Evolutionary conservation across 1,139 yeast species (phyloP).

Genomic region (Trichomonascaceae sp.): DNA sequence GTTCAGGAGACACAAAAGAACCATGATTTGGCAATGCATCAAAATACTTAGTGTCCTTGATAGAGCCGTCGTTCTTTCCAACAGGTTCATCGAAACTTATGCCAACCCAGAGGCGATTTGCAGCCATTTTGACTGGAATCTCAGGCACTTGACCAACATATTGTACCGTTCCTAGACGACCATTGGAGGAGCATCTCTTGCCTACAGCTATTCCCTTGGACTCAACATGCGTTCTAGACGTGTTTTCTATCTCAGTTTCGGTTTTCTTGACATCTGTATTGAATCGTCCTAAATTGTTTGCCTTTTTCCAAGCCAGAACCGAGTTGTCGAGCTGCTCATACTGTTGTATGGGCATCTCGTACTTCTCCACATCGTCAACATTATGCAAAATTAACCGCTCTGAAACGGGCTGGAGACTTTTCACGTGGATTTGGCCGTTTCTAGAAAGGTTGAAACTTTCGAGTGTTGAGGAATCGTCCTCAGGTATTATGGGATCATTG

Average conservation of each 20-base stretch:
- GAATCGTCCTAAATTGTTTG: slow-evolving; percentile 64
- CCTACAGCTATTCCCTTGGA: slow-evolving; percentile 34
- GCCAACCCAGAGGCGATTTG: slow-evolving; percentile 58
- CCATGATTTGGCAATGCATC: slow-evolving; percentile 50
- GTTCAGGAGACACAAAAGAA: slow-evolving; percentile 34
- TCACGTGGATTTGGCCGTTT: slow-evolving; percentile 30
- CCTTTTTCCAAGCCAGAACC: slow-evolving; percentile 70
- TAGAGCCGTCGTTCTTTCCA: slow-evolving; percentile 79
- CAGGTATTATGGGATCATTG: slow-evolving; percentile 28
- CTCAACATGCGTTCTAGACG: slow-evolving; percentile 28
- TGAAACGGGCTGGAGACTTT: slow-evolving; percentile 35
- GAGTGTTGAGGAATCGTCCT: slow-evolving; percentile 13
- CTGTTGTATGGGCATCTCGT: slow-evolving; percentile 57
- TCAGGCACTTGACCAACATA: slow-evolving; percentile 63
- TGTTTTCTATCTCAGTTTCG: slow-evolving; percentile 24
- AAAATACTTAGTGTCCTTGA: slow-evolving; percentile 61
- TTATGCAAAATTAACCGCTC: slow-evolving; percentile 32
- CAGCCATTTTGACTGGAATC: slow-evolving; percentile 40
- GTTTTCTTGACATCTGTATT: slow-evolving; percentile 43
- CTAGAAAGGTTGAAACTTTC: neutral
- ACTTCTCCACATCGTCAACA: slow-evolving; percentile 37
- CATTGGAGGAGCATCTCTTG: slow-evolving; percentile 37
- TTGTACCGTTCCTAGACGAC: slow-evolving; percentile 60
- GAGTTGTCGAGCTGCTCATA: slow-evolving; percentile 57
- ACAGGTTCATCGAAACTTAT: slow-evolving; percentile 54